Evolutionary conservation across 2,329 filamentous ascomycete genomes (phyloP), one percentile per base, ranked within the genome.

Genomic region (Ophiobolus disseminans): DNA sequence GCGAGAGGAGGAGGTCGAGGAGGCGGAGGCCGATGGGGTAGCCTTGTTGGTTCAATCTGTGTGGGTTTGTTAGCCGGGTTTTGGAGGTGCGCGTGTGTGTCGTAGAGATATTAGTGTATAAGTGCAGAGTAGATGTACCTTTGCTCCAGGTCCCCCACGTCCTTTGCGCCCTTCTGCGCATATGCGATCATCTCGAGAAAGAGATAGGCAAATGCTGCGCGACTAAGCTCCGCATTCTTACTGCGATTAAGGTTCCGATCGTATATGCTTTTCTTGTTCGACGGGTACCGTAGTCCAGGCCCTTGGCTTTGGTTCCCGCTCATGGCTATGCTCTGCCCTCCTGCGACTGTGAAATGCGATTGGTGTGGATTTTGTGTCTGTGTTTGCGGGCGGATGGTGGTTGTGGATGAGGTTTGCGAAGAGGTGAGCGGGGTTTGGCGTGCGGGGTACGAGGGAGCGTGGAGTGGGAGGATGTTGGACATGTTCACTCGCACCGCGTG

Each of bases 111-210:
- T n/a, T n/a, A n/a, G n/a, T n/a, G n/a, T n/a, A n/a, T n/a, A n/a
- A n/a, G 16, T 7, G 28, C 30, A 19, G 2, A 11, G 21, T 38
- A n/a, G 16, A 63, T 79, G 46, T 76, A 95, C 91, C 89, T 82
- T 77, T 92, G 90, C 73, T 99, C 94, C 14, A 99, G 80, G 74
- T 97, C 94, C 65, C 93, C 88, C 50, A 99, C 96, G 5, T 91
- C 92, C 60, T 89, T 94, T 45, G 97, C 93, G 54, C 90, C 83
- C 66, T 87, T 83, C 73, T 97, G 94, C 61, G 94, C 93, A 75
- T 97, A 97, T 66, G 86, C 87, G 40, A 99, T 92, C 89, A 97
- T 96, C 78, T 97, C 93, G 52, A 88, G 87, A 72, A 99, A 97
- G 50, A 99, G 81, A 74, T 96, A 97, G 32, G 94, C 93, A 76